Percentiles rank a stretch among this genome's conserved stretches.
Conservation (phyloP, 345 rosid species). For the Eutrema yunnanense region DNA sequence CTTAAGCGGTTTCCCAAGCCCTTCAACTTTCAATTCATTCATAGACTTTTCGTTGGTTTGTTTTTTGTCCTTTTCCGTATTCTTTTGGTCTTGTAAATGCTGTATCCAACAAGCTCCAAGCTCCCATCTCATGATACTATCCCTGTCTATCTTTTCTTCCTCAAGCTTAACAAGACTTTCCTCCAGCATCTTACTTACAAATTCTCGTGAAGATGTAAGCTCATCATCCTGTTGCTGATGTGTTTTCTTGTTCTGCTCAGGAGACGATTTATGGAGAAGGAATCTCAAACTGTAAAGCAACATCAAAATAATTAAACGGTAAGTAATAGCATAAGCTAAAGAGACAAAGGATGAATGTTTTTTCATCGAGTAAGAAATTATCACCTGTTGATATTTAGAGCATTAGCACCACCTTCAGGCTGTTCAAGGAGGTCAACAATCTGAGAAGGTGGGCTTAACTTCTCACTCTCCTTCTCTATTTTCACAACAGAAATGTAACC, state of each 20-base stretch:
- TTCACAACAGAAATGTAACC: slow-evolving; percentile 81
- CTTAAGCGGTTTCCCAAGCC: slow-evolving; percentile 90
- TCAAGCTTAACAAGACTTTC: slow-evolving; percentile 83
- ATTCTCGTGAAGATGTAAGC: slow-evolving; percentile 47
- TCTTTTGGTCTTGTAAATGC: slow-evolving; percentile 90
- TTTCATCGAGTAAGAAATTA: neutral
- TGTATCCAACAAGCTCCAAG: slow-evolving; percentile 99
- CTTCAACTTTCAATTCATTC: slow-evolving; percentile 91
- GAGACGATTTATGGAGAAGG: slow-evolving; percentile 55
- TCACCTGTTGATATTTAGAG: slow-evolving; percentile 93
- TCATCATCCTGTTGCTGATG: slow-evolving; percentile 49
- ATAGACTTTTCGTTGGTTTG: slow-evolving; percentile 54
- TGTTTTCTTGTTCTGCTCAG: slow-evolving; percentile 48
- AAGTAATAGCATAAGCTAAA: slow-evolving; percentile 1
- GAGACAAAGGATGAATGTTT: neutral
- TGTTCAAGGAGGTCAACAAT: slow-evolving; percentile 74
- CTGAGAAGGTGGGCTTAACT: slow-evolving; percentile 43
- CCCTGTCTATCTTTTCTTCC: slow-evolving; percentile 44
- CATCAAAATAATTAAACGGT: neutral
- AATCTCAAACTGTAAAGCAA: slow-evolving; percentile 68
- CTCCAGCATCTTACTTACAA: slow-evolving; percentile 68
- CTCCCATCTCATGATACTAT: slow-evolving; percentile 86
- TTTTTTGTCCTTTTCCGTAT: slow-evolving; percentile 80
- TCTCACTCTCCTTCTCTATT: slow-evolving; percentile 49
- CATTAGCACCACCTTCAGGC: slow-evolving; percentile 97